Percentiles rank a stretch among this genome's conserved stretches.
These are phyloP conservation scores for Apophysomyces trapeziformis DNA, from an alignment of 371 early-diverging fungal genomes.

Conservation along the genomic window DNA sequence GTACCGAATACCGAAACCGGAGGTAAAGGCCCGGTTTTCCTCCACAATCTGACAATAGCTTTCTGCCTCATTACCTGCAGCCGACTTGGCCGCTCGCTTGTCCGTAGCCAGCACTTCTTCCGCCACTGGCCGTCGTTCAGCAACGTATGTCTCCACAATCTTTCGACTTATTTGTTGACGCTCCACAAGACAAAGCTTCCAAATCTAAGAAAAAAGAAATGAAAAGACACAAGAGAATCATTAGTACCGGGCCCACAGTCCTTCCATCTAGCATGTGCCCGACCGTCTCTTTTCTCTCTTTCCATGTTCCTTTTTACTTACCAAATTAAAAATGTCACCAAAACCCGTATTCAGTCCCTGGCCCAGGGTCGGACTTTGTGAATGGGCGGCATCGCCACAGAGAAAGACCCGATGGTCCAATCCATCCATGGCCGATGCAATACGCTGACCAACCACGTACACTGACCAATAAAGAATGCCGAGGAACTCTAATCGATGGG, in stretches of 20 bases:
- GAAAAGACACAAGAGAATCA: neutral
- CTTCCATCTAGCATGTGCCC: no score
- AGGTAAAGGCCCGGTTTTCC: slow-evolving; percentile 38
- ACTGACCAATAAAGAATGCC: slow-evolving; percentile 53
- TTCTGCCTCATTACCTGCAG: slow-evolving; percentile 37
- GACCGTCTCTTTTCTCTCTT: neutral
- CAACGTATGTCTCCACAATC: slow-evolving; percentile 31
- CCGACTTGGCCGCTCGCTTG: slow-evolving; percentile 44
- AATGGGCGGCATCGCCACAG: slow-evolving; percentile 54
- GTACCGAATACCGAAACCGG: slow-evolving; percentile 51
- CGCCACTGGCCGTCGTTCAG: slow-evolving; percentile 45
- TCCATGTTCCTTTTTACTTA: slow-evolving; percentile 13
- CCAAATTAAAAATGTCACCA: slow-evolving; percentile 51
- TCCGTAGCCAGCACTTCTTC: slow-evolving; percentile 41
- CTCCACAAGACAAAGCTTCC: slow-evolving; percentile 49
- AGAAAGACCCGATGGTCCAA: slow-evolving; percentile 40
- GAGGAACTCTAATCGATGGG: slow-evolving; percentile 50
- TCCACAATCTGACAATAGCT: slow-evolving; percentile 39
- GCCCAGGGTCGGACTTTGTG: slow-evolving; percentile 50
- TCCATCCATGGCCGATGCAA: slow-evolving; percentile 36
- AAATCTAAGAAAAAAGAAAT: slow-evolving; percentile 26
- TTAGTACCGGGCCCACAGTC: neutral
- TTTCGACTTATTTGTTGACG: slow-evolving; percentile 27
- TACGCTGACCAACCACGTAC: slow-evolving; percentile 50
- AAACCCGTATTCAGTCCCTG: slow-evolving; percentile 52